phyloP scores from a whole-genome alignment of 2,329 filamentous ascomycete genomes.

The Phyllachora maydis region DNA sequence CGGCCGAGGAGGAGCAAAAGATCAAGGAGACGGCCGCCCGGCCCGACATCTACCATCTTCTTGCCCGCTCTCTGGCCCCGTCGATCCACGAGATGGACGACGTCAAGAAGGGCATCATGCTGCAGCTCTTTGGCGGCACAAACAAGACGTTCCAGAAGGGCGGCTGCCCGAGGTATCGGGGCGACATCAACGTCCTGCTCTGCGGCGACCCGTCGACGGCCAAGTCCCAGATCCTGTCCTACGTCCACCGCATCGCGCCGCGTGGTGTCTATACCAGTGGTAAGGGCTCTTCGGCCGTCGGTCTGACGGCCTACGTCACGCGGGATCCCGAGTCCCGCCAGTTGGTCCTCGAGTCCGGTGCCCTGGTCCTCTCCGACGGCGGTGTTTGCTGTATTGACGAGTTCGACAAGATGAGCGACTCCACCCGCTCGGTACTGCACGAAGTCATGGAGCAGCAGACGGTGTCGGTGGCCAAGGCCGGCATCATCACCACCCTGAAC shows the following conservation, averaged over 20 bases:
- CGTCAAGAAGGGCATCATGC: slow-evolving; percentile 90
- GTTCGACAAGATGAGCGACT: slow-evolving; percentile 99
- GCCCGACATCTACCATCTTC: slow-evolving; percentile 75
- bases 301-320: slow-evolving; percentile 91
- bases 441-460: slow-evolving; percentile 99
- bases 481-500: slow-evolving; percentile 93
- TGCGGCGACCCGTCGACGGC: slow-evolving; percentile 96
- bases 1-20: slow-evolving; percentile 91
- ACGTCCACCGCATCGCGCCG: slow-evolving; percentile 91
- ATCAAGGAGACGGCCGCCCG: slow-evolving; percentile 97
- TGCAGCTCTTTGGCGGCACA: slow-evolving; percentile 88
- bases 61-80: slow-evolving; percentile 85
- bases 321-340: slow-evolving; percentile 96
- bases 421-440: slow-evolving; percentile 94
- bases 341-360: slow-evolving; percentile 82
- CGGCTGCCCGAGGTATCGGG: slow-evolving; percentile 90
- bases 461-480: slow-evolving; percentile 94
- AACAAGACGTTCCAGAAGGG: slow-evolving; percentile 98
- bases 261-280: slow-evolving; percentile 93
- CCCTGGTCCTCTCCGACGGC: slow-evolving; percentile 93
- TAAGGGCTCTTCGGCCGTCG: slow-evolving; percentile 88
- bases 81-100: slow-evolving; percentile 95
- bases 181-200: slow-evolving; percentile 99
- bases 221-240: slow-evolving; percentile 89
- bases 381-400: slow-evolving; percentile 98